Conservation (phyloP, 2,329 filamentous ascomycete species). For the Penicillium sp. region DNA sequence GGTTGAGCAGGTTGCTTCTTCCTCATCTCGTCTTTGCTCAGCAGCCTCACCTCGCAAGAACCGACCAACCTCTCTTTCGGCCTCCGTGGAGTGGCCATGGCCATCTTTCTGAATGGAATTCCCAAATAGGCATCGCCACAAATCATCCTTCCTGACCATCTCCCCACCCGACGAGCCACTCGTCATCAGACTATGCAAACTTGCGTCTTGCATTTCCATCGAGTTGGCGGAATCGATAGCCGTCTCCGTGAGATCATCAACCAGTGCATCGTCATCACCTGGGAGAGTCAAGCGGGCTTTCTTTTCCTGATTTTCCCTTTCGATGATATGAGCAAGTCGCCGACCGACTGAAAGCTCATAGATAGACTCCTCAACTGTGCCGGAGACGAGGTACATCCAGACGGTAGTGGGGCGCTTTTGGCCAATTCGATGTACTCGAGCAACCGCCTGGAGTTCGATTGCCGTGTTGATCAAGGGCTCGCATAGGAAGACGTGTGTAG, state of each 20-base stretch:
- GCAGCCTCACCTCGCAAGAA: constrained; percentile 54
- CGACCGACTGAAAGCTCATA: constrained; percentile 78
- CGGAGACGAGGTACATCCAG: constrained; percentile 89
- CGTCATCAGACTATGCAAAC: constrained; percentile 64
- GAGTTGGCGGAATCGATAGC: constrained; percentile 79
- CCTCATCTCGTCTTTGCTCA: constrained; percentile 39
- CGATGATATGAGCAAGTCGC: constrained; percentile 69
- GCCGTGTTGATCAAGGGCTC: constrained; percentile 92
- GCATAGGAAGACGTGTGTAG: constrained; percentile 88
- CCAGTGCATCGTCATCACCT: constrained; percentile 4
- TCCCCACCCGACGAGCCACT: constrained; percentile 70
- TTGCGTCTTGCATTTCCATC: constrained; percentile 69
- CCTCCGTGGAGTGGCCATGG: constrained; percentile 13
- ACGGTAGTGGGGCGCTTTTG: constrained; percentile 84
- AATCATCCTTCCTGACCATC: constrained; percentile 67
- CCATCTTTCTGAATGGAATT: constrained; percentile 35
- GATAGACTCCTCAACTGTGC: constrained; percentile 87
- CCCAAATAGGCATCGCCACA: constrained; percentile 88
- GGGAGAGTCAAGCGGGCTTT: constrained; percentile 11
- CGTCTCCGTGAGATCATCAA: constrained; percentile 47
- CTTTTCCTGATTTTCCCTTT: constrained; percentile 34
- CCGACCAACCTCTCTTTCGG: constrained; percentile 45
- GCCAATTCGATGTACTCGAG: constrained; percentile 89
- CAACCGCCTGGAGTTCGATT: constrained; percentile 89
- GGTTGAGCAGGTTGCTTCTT: not conserved